Evolutionary conservation across 163 green algal genomes (phyloP).

Genomic region (Prototheca wickerhamii): DNA sequence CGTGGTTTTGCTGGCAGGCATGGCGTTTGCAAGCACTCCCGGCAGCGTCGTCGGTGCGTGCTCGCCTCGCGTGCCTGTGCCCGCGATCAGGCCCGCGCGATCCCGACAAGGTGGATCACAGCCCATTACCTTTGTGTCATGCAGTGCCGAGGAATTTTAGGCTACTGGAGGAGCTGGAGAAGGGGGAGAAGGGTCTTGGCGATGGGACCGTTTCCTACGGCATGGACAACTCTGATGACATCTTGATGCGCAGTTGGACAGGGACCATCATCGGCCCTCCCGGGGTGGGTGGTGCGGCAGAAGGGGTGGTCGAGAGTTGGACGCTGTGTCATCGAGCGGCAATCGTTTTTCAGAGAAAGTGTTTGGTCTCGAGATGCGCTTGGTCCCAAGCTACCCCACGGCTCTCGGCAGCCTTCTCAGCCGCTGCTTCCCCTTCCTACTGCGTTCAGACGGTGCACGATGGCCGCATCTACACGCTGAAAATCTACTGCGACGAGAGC

Average conservation of each 20-base stretch:
- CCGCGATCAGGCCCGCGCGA: not conserved
- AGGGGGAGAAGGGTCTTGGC: conserved; percentile 94
- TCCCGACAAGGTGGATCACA: not conserved
- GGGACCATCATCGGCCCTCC: conserved; percentile 97
- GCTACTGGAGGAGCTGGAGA: conserved; percentile 97
- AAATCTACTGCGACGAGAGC: conserved; percentile 69
- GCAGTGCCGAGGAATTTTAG: conserved; percentile 91
- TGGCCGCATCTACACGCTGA: conserved; percentile 82
- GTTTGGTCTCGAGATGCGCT: not conserved
- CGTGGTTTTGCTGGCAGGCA: not conserved
- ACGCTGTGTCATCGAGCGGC: too few species aligned
- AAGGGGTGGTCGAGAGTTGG: not conserved
- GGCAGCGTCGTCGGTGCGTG: conserved; percentile 11
- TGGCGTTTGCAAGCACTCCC: not conserved
- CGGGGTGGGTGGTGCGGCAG: conserved; percentile 40
- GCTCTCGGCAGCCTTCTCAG: not conserved
- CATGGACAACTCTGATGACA: conserved; percentile 88
- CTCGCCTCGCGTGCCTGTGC: not conserved
- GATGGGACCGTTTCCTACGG: conserved; percentile 95
- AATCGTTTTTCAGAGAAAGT: not conserved
- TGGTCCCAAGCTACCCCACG: not conserved
- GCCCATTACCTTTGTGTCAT: conserved; percentile 5
- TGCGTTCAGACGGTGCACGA: conserved; percentile 72
- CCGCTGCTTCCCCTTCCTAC: not conserved
- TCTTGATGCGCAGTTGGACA: conserved; percentile 91